These are phyloP conservation scores for Theileria equi DNA, from an alignment of 169 alveolate genomes.

Conservation along the genomic window DNA sequence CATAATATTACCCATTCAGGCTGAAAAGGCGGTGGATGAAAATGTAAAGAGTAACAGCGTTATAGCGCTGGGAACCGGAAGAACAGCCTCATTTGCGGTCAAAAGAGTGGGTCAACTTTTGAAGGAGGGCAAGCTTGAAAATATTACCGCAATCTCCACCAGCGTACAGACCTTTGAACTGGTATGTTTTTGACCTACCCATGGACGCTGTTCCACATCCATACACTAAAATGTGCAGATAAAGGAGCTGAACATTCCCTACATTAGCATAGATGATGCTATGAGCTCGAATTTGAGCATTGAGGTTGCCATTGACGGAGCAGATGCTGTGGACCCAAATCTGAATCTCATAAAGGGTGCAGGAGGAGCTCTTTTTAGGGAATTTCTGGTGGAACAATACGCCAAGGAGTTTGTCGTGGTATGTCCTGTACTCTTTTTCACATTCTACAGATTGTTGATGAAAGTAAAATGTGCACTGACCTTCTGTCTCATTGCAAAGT, in stretches of 20 bases:
- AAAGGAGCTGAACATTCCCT: conserved; percentile 68
- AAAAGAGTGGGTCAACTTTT: conserved; percentile 71
- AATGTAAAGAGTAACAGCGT: conserved; percentile 71
- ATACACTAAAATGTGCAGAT: conserved; percentile 58
- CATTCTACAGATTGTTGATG: conserved; percentile 63
- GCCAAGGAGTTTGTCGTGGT: conserved; percentile 70
- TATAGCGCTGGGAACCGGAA: conserved; percentile 83
- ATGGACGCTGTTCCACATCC: too few species aligned
- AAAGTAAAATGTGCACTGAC: conserved; percentile 49
- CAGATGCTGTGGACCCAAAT: conserved; percentile 77
- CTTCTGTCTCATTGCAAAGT: conserved; percentile 62
- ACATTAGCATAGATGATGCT: conserved; percentile 48
- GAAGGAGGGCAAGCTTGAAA: conserved; percentile 58
- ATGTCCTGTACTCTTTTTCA: not conserved
- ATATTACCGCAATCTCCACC: conserved; percentile 74
- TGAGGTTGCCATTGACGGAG: conserved; percentile 82
- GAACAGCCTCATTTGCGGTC: conserved; percentile 77
- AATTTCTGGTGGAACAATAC: conserved; percentile 72
- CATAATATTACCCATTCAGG: conserved; percentile 31
- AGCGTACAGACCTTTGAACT: conserved; percentile 69
- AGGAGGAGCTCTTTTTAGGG: conserved; percentile 84
- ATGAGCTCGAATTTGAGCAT: conserved; percentile 6
- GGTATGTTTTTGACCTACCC: too few species aligned
- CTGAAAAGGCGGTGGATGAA: conserved; percentile 77
- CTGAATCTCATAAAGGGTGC: conserved; percentile 80